phyloP scores from a whole-genome alignment of 768 basidiomycete genomes.

The Trametes punicea region DNA sequence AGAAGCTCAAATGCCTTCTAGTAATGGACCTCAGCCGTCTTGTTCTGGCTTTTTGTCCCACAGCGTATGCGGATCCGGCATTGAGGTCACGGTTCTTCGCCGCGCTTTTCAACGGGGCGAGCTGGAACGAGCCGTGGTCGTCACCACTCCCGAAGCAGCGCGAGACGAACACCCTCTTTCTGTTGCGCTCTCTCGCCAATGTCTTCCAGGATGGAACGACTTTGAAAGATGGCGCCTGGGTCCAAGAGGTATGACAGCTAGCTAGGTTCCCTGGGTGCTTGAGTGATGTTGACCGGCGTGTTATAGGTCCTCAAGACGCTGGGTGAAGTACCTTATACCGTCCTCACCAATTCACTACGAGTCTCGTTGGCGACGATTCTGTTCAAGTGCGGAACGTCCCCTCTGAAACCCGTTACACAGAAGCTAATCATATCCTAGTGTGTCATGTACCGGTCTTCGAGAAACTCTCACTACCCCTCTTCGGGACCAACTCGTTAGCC shows the following conservation, averaged over 20 bases:
- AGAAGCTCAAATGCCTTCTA: slow-evolving; percentile 27
- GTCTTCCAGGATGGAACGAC: slow-evolving; percentile 56
- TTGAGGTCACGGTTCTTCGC: slow-evolving; percentile 53
- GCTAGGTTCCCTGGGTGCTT: not conserved
- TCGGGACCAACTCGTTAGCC: slow-evolving; percentile 2
- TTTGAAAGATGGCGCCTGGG: slow-evolving; percentile 47
- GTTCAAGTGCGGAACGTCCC: slow-evolving; percentile 69
- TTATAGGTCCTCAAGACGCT: slow-evolving; percentile 58
- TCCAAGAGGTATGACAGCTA: slow-evolving; percentile 41
- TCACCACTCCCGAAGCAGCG: slow-evolving; percentile 61
- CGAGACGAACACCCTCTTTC: slow-evolving; percentile 83
- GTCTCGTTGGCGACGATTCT: slow-evolving; percentile 77
- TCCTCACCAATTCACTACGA: slow-evolving; percentile 66
- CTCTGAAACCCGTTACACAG: not conserved
- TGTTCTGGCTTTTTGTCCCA: slow-evolving; percentile 60
- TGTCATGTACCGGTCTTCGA: slow-evolving; percentile 58
- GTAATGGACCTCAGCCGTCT: slow-evolving; percentile 87
- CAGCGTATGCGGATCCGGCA: slow-evolving; percentile 43
- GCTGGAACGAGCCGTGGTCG: slow-evolving; percentile 57
- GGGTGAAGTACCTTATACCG: slow-evolving; percentile 45
- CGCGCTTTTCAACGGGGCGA: slow-evolving; percentile 62
- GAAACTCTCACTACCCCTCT: slow-evolving; percentile 36
- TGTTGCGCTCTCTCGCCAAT: slow-evolving; percentile 80
- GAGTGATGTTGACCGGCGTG: not conserved
- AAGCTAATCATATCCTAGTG: slow-evolving; percentile 36